Base-by-base conservation (phyloP, 768 basidiomycete species). In the Pleurotus cornucopiae region DNA sequence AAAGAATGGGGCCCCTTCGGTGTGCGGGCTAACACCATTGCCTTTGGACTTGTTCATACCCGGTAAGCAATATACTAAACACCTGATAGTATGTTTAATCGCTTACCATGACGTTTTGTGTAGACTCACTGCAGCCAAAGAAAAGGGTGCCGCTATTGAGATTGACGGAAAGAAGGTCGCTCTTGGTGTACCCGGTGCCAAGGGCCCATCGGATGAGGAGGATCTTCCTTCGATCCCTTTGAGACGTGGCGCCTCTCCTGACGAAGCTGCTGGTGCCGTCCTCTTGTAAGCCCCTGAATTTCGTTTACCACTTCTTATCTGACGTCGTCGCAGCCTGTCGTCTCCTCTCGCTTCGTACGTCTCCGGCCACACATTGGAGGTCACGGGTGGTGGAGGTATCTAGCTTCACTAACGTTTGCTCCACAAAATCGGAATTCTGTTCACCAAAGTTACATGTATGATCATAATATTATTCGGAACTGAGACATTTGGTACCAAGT, bases 1-100 rank as follows among this genome's bases (percentile, higher is more conserved):
- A 94, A 93, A 67, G 91, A 94, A 66, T 94, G 91, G 91, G 91
- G 91, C 26, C 70, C 76, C 3, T 91, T 86, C 69, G 86, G 85
- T 61, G 89, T 92, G 18, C 87, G 91, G 49, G 87, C 87, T 23
- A 92, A 94, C 73, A 86, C 86, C 2, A 71, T 94, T 43, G 90
- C 90, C 3, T 92, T 82, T 61, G 89, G 91, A 21, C 74, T 84
- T 45, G 83, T 94, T 46, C 82, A 87, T 62, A 94, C 91, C 2
- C 76, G 91, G 84, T 88, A 58, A 56, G 68, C 21, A 25, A 14
- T 16, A 23, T 26, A n/a, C 20, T 52, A 26, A 37, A 34, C 37
- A 7, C 38, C 18, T 26, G 20, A 38, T 46, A 38, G 18, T n/a
- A 38, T 46, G 44, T 25, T 51, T 56, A 21, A 52, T 46, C 53